These are phyloP conservation scores for Annulohypoxylon maeteangense DNA, from an alignment of 495 filamentous ascomycete species.

Conservation along the genomic window DNA sequence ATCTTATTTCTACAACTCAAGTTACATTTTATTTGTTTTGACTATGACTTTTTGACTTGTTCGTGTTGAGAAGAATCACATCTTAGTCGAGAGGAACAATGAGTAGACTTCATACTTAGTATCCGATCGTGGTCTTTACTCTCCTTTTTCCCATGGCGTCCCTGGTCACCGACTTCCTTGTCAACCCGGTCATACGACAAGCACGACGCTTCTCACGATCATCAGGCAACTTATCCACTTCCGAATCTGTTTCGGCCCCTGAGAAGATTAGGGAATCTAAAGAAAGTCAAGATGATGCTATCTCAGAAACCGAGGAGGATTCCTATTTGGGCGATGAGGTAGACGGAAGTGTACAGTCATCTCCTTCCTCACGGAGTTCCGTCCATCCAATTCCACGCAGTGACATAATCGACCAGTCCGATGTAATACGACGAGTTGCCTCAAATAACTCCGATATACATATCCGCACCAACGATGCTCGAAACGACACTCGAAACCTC, in stretches of 20 bases:
- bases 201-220: slow-evolving; percentile 66
- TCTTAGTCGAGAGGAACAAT: slow-evolving; percentile 19
- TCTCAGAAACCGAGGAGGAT: slow-evolving; percentile 47
- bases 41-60: slow-evolving; percentile 4
- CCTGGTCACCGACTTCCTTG: slow-evolving; percentile 77
- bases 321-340: slow-evolving; percentile 33
- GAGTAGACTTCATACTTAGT: slow-evolving; percentile 20
- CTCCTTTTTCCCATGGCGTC: slow-evolving; percentile 69
- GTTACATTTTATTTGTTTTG: not conserved
- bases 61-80: not conserved
- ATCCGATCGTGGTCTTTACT: not conserved
- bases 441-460: slow-evolving; percentile 11
- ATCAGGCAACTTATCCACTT: slow-evolving; percentile 49
- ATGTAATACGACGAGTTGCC: slow-evolving; percentile 8
- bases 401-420: slow-evolving; percentile 14
- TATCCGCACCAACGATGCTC: slow-evolving; percentile 19
- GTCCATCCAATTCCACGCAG: slow-evolving; percentile 35
- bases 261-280: slow-evolving; percentile 16
- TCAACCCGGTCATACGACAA: slow-evolving; percentile 80
- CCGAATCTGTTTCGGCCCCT: slow-evolving; percentile 40
- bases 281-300: slow-evolving; percentile 42
- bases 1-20: not conserved
- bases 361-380: slow-evolving; percentile 40
- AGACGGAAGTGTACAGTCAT: slow-evolving; percentile 37
- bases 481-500: slow-evolving; percentile 12